Conservation (phyloP, 2,329 filamentous ascomycete species). For the Parastagonospora avenae region DNA sequence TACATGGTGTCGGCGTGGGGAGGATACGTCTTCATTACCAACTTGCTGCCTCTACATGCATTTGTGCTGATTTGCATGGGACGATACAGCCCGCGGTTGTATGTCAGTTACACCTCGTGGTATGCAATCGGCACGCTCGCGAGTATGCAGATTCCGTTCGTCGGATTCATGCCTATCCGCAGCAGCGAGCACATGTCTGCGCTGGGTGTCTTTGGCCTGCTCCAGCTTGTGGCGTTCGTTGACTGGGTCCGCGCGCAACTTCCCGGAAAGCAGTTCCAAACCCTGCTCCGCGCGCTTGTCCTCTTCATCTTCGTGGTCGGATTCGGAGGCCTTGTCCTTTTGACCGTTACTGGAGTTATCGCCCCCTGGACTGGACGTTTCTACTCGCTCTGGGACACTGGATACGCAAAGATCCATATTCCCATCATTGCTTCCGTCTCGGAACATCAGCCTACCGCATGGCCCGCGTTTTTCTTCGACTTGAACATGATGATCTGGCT, state of each 20-base stretch:
- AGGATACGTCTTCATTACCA: conserved; percentile 99
- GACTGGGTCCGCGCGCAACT: conserved; percentile 89
- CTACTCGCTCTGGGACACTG: conserved; percentile 98
- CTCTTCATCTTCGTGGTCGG: conserved; percentile 75
- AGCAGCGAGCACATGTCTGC: conserved; percentile 99
- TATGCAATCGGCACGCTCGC: conserved; percentile 94
- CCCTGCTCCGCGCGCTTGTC: conserved; percentile 78
- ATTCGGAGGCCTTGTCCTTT: conserved; percentile 75
- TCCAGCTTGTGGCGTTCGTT: conserved; percentile 91
- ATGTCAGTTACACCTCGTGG: conserved; percentile 98
- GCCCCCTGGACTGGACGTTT: conserved; percentile 98
- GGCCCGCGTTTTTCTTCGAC: conserved; percentile 99
- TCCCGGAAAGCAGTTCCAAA: conserved; percentile 92
- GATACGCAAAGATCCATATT: conserved; percentile 98
- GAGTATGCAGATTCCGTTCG: conserved; percentile 99
- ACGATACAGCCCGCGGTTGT: conserved; percentile 88
- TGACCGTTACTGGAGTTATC: conserved; percentile 87
- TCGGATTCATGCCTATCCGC: conserved; percentile 93
- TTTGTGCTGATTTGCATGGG: conserved; percentile 97
- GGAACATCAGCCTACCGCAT: conserved; percentile 97
- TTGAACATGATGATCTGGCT: conserved; percentile 98
- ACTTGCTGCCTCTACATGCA: conserved; percentile 89
- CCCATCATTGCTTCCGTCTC: conserved; percentile 99
- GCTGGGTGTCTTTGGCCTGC: conserved; percentile 90
- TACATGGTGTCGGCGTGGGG: conserved; percentile 99